phyloP scores from a whole-genome alignment of 106 monocot genomes.

The Dendrobium huoshanense region DNA sequence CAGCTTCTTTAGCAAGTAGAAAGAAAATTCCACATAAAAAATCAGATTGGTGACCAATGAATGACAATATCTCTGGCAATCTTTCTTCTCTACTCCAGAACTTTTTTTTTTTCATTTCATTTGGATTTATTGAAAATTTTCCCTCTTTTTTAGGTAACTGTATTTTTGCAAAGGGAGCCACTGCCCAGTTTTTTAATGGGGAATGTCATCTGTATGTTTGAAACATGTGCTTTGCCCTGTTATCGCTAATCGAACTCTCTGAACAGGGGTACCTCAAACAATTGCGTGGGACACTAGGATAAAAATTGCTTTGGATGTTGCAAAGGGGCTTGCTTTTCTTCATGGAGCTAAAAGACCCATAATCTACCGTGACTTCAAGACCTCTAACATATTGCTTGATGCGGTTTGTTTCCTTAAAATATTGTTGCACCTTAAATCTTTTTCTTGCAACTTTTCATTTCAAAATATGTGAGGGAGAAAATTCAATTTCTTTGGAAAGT shows the following conservation, averaged over 20 bases:
- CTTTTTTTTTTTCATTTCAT: not conserved
- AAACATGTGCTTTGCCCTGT: not conserved
- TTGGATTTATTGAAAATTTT: not conserved
- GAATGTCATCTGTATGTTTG: not conserved
- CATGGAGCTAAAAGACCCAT: constrained; percentile 27
- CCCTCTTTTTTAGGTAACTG: not conserved
- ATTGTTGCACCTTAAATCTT: constrained; percentile 1
- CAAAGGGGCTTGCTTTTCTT: constrained; percentile 38
- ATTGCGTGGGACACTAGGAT: constrained; percentile 35
- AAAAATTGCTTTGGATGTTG: constrained; percentile 45
- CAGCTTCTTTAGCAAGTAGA: not conserved
- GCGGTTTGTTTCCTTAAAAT: constrained; percentile 10
- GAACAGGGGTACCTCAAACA: constrained; percentile 11
- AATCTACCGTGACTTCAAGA: constrained; percentile 47
- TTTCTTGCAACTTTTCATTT: not conserved
- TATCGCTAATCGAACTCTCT: not conserved
- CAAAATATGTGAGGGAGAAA: not conserved
- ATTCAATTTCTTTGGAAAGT: too few relatives aligned
- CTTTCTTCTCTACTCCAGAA: not conserved
- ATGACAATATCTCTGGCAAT: not conserved
- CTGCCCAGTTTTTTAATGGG: not conserved
- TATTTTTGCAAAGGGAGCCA: not conserved
- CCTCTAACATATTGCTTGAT: constrained; percentile 43
- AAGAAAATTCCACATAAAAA: not conserved
- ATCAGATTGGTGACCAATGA: not conserved